A percentile compares a stretch with the other conserved stretches of the same genome.
Evolutionary conservation across 768 basidiomycete species (phyloP).

Genomic region (Kwoniella shandongensis): DNA sequence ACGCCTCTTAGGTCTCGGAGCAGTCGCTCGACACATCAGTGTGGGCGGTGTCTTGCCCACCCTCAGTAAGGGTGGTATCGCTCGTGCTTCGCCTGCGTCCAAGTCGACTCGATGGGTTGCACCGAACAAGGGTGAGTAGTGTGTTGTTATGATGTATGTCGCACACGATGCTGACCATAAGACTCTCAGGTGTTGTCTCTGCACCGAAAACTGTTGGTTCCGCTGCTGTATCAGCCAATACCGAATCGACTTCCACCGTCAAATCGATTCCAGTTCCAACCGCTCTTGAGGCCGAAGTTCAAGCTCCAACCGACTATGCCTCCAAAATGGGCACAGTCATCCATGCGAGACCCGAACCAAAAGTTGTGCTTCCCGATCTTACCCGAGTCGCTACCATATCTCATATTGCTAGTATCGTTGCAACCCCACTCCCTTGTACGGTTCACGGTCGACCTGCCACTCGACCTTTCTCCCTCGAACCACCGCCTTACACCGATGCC

Average conservation of each 20-base stretch:
- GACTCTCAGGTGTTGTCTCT: no score
- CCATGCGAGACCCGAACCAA: background rate
- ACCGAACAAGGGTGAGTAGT: no score
- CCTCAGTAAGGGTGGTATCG: background rate
- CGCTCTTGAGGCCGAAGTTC: no score
- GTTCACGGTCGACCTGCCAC: conserved; percentile 17
- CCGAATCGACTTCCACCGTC: no score
- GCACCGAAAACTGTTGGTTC: no score
- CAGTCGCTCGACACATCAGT: conserved; percentile 11
- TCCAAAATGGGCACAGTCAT: no score
- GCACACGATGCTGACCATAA: no score
- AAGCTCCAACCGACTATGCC: no score
- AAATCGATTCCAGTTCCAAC: no score
- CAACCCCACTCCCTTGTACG: background rate
- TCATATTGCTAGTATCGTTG: conserved; percentile 9
- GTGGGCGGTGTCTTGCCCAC: background rate
- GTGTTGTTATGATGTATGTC: no score
- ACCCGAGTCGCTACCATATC: conserved; percentile 5
- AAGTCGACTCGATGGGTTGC: no score
- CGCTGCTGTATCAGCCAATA: no score
- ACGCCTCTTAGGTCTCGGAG: conserved; percentile 4
- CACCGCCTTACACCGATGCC: conserved; percentile 31
- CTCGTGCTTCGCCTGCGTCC: background rate
- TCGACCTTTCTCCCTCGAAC: conserved; percentile 29
- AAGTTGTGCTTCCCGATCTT: conserved; percentile 12